Conservation (phyloP, 1,139 yeast species). For the Hemisphaericaspora xylofermentans region DNA sequence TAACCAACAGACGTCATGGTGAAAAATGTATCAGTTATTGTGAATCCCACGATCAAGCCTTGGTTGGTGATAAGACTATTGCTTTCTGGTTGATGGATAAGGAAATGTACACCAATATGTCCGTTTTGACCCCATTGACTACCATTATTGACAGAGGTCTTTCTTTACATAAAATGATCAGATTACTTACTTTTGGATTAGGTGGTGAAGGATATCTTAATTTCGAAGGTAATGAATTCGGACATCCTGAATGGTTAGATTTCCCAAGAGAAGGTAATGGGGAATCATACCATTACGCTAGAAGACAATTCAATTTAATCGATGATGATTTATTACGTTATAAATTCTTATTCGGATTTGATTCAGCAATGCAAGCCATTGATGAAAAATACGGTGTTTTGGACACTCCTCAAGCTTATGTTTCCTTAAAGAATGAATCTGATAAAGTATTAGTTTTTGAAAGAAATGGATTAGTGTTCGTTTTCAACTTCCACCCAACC, state of each 20-base stretch:
- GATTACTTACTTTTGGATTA: constrained; percentile 78
- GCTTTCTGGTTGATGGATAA: constrained; percentile 99
- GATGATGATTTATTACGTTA: constrained; percentile 81
- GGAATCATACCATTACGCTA: constrained; percentile 89
- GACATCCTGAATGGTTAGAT: constrained; percentile 99
- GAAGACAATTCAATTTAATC: constrained; percentile 87
- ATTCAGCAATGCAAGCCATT: constrained; percentile 75
- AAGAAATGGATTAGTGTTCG: constrained; percentile 78
- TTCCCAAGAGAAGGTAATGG: constrained; percentile 90
- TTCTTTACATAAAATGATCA: constrained; percentile 84
- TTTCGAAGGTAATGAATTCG: constrained; percentile 97
- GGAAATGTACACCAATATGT: constrained; percentile 97
- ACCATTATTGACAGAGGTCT: constrained; percentile 85
- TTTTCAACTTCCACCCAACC: constrained; percentile 87
- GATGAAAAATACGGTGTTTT: constrained; percentile 75
- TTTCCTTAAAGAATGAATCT: constrained; percentile 81
- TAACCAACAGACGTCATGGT: constrained; percentile 84
- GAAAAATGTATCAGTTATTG: constrained; percentile 92
- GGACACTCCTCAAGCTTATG: constrained; percentile 75
- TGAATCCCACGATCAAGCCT: constrained; percentile 96
- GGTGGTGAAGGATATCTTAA: constrained; percentile 97
- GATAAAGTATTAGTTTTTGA: constrained; percentile 91
- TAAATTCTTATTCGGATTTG: constrained; percentile 74
- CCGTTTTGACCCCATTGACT: constrained; percentile 67
- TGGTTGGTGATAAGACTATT: constrained; percentile 93